Evolutionary conservation across 140 eudicot species (phyloP), one percentile per base, ranked within the genome.

Genomic region (Oenanthe javanica): DNA sequence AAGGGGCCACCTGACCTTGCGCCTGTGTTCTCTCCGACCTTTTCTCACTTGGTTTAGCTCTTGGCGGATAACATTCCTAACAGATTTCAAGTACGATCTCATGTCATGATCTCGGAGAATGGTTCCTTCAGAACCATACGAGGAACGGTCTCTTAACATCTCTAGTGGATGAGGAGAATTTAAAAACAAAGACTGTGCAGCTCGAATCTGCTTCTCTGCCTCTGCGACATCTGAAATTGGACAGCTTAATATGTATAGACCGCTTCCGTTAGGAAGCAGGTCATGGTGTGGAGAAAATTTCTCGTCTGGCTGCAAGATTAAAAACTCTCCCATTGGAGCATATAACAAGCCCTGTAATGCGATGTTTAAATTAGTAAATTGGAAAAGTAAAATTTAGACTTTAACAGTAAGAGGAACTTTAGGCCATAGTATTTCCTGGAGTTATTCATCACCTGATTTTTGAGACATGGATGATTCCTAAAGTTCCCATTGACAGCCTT

Each of bases 161-260:
- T 91, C 98, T 13, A 94, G 89, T 1, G 97, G 98, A 84, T 93
- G 98, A 2, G 98, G 98, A 6, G 91, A 81, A 82, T 93, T 93
- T 23, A 93, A 64, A 81, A 93, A 93, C 10, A 76, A 90, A 4
- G 89, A 63, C 66, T 84, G 89, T 43, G 98, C 97, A 16, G 90
- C 96, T 47, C 83, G 88, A 77, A 80, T 82, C 81, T 84, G 89
- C 84, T 84, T 88, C 78, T 91, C 98, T 12, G 90, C 90, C 79
- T 94, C 88, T 0, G 46, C 66, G 12, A 59, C 63, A 73, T 91
- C 89, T 12, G 84, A 49, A 9, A 38, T 82, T 10, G 92, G 77
- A 25, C 91, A 85, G 57, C 80, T 90, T 73, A 94, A 81, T 1
- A 89, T n/a, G 72, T 94, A 93, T n/a, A 94, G 85, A 81, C 97